Conservation (phyloP, 2,329 filamentous ascomycete species). For the Neopestalotiopsis clavispora region DNA sequence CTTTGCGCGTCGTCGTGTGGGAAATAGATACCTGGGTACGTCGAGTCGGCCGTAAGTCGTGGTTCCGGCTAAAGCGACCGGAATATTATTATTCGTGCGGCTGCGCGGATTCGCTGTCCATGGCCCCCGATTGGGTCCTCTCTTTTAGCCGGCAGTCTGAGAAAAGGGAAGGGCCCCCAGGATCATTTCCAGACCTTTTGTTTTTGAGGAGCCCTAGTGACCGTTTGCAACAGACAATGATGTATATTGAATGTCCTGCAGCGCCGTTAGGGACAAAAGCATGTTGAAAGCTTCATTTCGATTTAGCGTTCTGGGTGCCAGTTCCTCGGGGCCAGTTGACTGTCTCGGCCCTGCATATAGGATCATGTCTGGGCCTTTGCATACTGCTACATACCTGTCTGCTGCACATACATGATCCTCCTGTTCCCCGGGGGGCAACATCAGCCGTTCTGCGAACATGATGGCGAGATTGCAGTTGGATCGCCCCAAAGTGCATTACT, state of each 20-base stretch:
- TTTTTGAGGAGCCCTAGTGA: neutral
- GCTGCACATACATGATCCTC: neutral
- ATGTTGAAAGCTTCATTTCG: slow-evolving; percentile 1
- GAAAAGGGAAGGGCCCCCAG: neutral
- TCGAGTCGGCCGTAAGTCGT: neutral
- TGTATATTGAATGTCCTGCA: neutral
- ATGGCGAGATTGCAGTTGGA: neutral
- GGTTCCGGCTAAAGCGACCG: slow-evolving; percentile 8
- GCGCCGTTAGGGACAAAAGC: neutral
- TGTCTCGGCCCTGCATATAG: neutral
- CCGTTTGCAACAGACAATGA: neutral
- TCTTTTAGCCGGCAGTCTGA: slow-evolving; percentile 10
- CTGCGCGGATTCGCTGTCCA: neutral
- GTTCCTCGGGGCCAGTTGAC: neutral
- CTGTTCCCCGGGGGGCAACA: neutral
- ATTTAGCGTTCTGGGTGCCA: neutral
- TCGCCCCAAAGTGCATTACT: neutral
- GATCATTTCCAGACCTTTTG: neutral
- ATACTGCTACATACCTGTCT: neutral
- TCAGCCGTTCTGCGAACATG: neutral
- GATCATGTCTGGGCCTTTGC: neutral
- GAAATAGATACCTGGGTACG: neutral
- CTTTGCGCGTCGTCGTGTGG: neutral
- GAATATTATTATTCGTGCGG: neutral
- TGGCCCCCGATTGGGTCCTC: neutral